A percentile compares a stretch with the other conserved stretches of the same genome.
These are phyloP conservation scores for Eragrostis tef DNA, from an alignment of 202 grass and related monocot species.

Conservation along the genomic window DNA sequence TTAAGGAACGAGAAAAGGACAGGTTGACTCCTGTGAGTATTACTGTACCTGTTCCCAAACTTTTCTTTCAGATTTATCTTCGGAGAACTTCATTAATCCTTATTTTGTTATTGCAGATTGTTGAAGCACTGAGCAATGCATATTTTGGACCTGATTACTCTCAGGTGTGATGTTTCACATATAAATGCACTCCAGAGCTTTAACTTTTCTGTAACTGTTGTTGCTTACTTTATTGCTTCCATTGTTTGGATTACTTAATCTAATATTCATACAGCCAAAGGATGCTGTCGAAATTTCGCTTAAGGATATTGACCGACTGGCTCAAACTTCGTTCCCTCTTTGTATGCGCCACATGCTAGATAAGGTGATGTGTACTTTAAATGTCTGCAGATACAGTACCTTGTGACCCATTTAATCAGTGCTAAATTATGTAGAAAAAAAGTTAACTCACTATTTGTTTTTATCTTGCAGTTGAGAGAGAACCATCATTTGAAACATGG, in stretches of 20 bases:
- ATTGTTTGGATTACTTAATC: too few relatives aligned
- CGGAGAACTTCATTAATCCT: slow-evolving; percentile 20
- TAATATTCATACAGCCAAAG: slow-evolving; percentile 68
- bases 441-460: slow-evolving; percentile 37
- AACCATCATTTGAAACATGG: slow-evolving; percentile 97
- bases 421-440: not conserved
- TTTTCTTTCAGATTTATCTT: slow-evolving; percentile 41
- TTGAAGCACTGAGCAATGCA: slow-evolving; percentile 90
- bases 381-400: not conserved
- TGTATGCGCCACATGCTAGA: slow-evolving; percentile 96
- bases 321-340: slow-evolving; percentile 88
- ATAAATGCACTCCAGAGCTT: slow-evolving; percentile 31
- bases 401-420: slow-evolving; percentile 39
- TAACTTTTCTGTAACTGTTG: slow-evolving; percentile 32
- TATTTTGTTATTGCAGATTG: slow-evolving; percentile 71
- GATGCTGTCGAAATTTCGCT: slow-evolving; percentile 78
- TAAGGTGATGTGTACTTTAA: slow-evolving; percentile 64
- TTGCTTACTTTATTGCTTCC: slow-evolving; percentile 24
- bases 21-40: slow-evolving; percentile 88
- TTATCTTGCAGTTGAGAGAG: slow-evolving; percentile 75
- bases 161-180: slow-evolving; percentile 58
- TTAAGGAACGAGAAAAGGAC: slow-evolving; percentile 89
- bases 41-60: not conserved
- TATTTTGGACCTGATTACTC: slow-evolving; percentile 99
- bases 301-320: slow-evolving; percentile 90